phyloP scores from a whole-genome alignment of 108 stramenopile genomes.

The Conticribra guillardii region DNA sequence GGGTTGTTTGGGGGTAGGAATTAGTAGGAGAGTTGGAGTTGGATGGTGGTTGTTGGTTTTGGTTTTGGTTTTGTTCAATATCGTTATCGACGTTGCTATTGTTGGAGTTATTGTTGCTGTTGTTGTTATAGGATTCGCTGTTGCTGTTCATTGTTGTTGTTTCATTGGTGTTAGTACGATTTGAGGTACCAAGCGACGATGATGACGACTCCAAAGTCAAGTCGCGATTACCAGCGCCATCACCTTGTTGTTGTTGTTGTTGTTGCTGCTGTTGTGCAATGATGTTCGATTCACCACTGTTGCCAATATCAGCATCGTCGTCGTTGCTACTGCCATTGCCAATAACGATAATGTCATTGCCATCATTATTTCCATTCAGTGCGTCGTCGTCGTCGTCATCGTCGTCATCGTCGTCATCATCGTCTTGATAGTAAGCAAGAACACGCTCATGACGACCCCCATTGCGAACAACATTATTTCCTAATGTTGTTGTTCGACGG shows the following conservation, averaged over 20 bases:
- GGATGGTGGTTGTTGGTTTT: conserved; percentile 2
- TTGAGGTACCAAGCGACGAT: too few species aligned
- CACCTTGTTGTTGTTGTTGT: too few species aligned
- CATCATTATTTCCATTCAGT: background rate
- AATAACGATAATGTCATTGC: background rate
- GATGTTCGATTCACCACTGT: background rate
- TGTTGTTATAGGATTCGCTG: too few species aligned
- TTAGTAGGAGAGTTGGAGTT: background rate
- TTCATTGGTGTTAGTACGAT: too few species aligned
- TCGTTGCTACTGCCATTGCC: background rate
- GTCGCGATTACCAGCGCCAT: too few species aligned
- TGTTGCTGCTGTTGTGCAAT: too few species aligned
- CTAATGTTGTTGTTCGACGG: too few species aligned
- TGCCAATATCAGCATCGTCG: background rate
- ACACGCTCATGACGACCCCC: conserved; percentile 33
- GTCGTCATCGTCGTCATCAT: conserved; percentile 3
- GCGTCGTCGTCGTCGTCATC: conserved; percentile 4
- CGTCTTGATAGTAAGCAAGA: too few species aligned
- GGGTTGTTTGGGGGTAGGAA: conserved; percentile 14
- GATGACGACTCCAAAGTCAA: background rate
- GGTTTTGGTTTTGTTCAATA: background rate
- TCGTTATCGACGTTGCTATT: background rate
- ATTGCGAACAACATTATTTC: too few species aligned
- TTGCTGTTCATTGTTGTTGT: background rate
- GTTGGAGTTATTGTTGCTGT: background rate